Evolutionary conservation across 2,329 filamentous ascomycete species (phyloP), one percentile per base, ranked within the genome.

Genomic region (Colletotrichum sidae): DNA sequence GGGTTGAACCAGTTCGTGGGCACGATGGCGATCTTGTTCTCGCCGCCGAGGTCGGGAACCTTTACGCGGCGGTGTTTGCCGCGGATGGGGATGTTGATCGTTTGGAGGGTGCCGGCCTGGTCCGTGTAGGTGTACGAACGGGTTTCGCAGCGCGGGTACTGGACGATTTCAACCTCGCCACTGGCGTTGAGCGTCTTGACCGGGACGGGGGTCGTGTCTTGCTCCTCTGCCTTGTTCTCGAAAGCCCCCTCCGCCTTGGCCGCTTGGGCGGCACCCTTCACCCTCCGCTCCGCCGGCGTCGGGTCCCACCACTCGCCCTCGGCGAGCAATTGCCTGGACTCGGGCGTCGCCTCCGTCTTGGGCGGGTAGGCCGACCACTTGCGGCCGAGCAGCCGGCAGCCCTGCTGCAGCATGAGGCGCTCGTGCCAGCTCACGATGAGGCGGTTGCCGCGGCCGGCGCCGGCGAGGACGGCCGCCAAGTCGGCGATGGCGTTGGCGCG

Each of bases 401-500:
- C 60, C 44, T 42, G 64, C 59, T 55, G 46, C 42, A 65, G 55
- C 25, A 70, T 51, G 25, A 55, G 35, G 44, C 65, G 25, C 53
- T 66, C 57, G 41, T 64, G 44, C 2, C 50, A 50, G 49, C 65
- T 44, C 12, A 71, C 38, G 70, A 74, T 73, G 62, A 88, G 78
- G 71, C 76, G 79, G 75, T 84, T 88, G 39, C 86, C 85, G 67
- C 79, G 78, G 42, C 86, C 85, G 9, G 73, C 68, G 5, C 86
- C 86, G 8, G 76, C 77, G 57, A 90, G 80, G 25, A 88, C 84
- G 25, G 82, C 84, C 1, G 89, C 88, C 68, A 91, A 81, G 75
- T 91, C 89, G 60, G 89, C 89, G 52, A 91, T 80, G 11, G 81
- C 79, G 74, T 90, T 90, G 56, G 82, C 81, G 74, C 84, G 86